phyloP scores from a whole-genome alignment of 2,329 filamentous ascomycete genomes.

The Leptoxyphium fumago region DNA sequence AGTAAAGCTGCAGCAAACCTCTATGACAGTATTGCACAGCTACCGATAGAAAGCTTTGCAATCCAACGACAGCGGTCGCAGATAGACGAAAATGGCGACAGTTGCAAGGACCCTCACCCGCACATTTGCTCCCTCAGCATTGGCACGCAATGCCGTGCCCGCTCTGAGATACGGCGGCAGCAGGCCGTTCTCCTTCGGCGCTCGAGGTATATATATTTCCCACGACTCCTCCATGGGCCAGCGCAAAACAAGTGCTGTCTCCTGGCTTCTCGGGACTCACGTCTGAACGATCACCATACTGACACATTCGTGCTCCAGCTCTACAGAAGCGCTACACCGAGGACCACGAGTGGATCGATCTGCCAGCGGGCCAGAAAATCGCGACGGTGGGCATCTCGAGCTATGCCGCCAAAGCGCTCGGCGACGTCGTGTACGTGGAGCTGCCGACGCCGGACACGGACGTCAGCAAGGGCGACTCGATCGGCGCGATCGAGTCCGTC shows the following conservation, averaged over 20 bases:
- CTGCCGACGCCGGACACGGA: constrained; percentile 59
- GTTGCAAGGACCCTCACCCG: background rate
- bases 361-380: constrained; percentile 22
- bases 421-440: constrained; percentile 95
- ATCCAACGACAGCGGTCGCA: too few relatives aligned
- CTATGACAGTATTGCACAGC: too few relatives aligned
- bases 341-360: constrained; percentile 96
- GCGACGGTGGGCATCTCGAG: constrained; percentile 69
- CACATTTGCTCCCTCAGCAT: background rate
- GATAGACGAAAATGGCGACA: background rate
- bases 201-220: constrained; percentile 10
- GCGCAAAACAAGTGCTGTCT: too few relatives aligned
- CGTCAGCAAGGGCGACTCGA: constrained; percentile 61
- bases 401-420: constrained; percentile 83
- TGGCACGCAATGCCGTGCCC: background rate
- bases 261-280: background rate
- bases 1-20: too few relatives aligned
- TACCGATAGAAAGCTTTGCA: background rate
- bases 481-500: constrained; percentile 93
- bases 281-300: background rate
- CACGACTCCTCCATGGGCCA: too few relatives aligned
- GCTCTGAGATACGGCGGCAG: background rate
- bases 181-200: constrained; percentile 12
- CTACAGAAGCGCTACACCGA: constrained; percentile 77
- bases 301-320: constrained; percentile 26